These are phyloP conservation scores for Daphne laureola DNA, from an alignment of 441 rosid genomes.

Conservation along the genomic window DNA sequence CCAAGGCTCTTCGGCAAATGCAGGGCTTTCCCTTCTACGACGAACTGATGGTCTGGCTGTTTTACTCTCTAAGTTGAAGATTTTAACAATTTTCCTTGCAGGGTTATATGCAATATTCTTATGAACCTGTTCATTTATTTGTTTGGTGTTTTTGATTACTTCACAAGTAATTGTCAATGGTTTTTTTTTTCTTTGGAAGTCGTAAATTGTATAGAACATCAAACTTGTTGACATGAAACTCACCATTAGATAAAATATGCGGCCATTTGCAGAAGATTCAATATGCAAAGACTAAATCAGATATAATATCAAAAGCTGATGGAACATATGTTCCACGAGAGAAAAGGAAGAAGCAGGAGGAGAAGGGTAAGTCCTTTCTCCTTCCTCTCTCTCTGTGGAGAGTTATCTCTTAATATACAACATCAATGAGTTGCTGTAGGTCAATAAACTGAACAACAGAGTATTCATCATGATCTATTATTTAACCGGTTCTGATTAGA, in stretches of 20 bases:
- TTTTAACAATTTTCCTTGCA: too few relatives aligned
- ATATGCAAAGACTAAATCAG: constrained; percentile 88
- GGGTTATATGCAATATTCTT: too few relatives aligned
- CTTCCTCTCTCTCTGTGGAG: background rate
- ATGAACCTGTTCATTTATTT: too few relatives aligned
- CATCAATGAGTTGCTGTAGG: too few relatives aligned
- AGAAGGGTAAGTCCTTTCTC: constrained; percentile 50
- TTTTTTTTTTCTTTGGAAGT: too few relatives aligned
- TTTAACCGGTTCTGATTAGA: too few relatives aligned
- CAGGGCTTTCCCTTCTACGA: constrained; percentile 90
- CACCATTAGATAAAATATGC: constrained; percentile 74
- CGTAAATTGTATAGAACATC: constrained; percentile 2
- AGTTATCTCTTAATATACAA: background rate
- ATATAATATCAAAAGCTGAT: constrained; percentile 85
- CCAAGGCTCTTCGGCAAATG: constrained; percentile 72
- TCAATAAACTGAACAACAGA: too few relatives aligned
- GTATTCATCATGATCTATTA: too few relatives aligned
- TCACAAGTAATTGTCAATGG: too few relatives aligned
- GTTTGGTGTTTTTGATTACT: too few relatives aligned
- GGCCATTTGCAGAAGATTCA: constrained; percentile 65
- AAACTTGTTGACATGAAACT: constrained; percentile 26
- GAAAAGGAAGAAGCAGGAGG: constrained; percentile 85
- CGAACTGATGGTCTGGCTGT: constrained; percentile 60
- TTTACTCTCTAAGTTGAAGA: too few relatives aligned
- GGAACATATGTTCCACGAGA: constrained; percentile 95